Evolutionary conservation across 1,284 basidiomycete genomes (phyloP).

Genomic region (Sanghuangporus sanghuang): DNA sequence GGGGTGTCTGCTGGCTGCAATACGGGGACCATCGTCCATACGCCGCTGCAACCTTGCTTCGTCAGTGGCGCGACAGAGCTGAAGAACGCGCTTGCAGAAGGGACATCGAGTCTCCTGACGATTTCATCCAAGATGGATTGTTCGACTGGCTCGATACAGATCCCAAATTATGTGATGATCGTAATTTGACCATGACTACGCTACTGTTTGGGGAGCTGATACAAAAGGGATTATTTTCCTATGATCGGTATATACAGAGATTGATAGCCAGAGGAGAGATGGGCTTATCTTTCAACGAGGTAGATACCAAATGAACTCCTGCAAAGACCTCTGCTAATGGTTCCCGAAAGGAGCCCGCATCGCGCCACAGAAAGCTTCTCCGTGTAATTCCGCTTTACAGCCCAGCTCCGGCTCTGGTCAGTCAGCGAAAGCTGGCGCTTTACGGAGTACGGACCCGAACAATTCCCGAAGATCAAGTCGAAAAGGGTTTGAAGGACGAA

Average conservation of each 20-base stretch:
- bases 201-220: constrained; percentile 79
- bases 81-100: constrained; percentile 56
- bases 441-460: constrained; percentile 62
- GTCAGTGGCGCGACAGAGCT: constrained; percentile 61
- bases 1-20: constrained; percentile 81
- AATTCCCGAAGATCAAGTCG: constrained; percentile 61
- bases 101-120: constrained; percentile 48
- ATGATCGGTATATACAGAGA: constrained; percentile 79
- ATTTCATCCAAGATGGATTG: constrained; percentile 63
- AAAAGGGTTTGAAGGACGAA: constrained; percentile 63
- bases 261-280: constrained; percentile 77
- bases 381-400: constrained; percentile 64
- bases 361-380: constrained; percentile 64
- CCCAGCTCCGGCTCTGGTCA: constrained; percentile 49
- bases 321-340: background rate
- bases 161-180: constrained; percentile 51
- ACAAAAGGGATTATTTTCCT: constrained; percentile 74
- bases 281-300: constrained; percentile 52
- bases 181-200: constrained; percentile 60
- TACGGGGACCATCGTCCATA: constrained; percentile 84
- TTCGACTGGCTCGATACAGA: constrained; percentile 84
- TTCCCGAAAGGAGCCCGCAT: constrained; percentile 30
- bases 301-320: constrained; percentile 24
- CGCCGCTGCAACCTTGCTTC: constrained; percentile 72
- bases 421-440: constrained; percentile 61